A percentile compares a stretch with the other conserved stretches of the same genome.
Conservation (phyloP, 177 flowering plant species). For the Vitis hybrid region DNA sequence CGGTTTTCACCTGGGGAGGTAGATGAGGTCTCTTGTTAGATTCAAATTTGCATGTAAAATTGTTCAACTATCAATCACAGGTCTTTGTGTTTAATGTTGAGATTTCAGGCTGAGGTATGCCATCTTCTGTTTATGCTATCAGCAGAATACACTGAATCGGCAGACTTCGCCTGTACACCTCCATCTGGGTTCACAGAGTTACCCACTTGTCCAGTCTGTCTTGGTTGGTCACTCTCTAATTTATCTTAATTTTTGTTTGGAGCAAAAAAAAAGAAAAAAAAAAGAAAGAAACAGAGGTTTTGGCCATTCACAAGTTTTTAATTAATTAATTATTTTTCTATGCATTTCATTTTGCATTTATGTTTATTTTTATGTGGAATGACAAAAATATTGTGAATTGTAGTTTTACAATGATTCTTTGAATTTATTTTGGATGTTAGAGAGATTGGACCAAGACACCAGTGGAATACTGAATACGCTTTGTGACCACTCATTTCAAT, state of each 20-base stretch:
- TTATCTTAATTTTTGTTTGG: not conserved
- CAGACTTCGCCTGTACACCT: conserved; percentile 58
- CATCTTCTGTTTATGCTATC: conserved; percentile 61
- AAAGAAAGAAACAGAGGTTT: not conserved
- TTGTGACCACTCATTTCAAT: conserved; percentile 94
- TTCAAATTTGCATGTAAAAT: not conserved
- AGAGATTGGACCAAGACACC: conserved; percentile 94
- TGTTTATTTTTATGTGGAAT: not conserved
- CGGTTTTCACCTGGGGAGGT: conserved; percentile 73
- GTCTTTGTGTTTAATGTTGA: not conserved
- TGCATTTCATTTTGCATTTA: not conserved
- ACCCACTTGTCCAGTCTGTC: conserved; percentile 92
- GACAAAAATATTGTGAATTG: not conserved
- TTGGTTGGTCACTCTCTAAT: conserved; percentile 50
- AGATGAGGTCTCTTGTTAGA: not conserved
- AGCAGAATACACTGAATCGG: conserved; percentile 60
- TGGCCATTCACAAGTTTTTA: not conserved
- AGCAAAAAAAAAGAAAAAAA: no score
- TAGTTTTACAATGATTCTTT: not conserved
- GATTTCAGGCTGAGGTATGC: conserved; percentile 77
- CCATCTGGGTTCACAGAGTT: conserved; percentile 74
- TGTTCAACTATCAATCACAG: not conserved
- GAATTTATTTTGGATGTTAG: conserved; percentile 31
- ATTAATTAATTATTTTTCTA: not conserved
- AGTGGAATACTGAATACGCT: conserved; percentile 81